Conservation (phyloP, 495 filamentous ascomycete species). For the Penicillium riverlandense region DNA sequence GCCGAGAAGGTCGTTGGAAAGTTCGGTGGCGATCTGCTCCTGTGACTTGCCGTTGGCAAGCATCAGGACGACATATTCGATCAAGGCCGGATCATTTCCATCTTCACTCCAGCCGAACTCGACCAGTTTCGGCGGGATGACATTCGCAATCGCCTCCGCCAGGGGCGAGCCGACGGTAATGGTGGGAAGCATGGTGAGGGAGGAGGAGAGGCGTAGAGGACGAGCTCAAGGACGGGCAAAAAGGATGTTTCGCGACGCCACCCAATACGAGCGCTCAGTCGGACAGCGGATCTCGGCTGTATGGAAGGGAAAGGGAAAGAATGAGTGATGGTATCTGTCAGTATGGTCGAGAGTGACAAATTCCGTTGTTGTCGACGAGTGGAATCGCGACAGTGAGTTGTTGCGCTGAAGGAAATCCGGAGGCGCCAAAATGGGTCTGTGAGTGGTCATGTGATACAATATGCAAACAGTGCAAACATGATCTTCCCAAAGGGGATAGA, state of each 20-base stretch:
- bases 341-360: too few relatives aligned
- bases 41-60: slow-evolving; percentile 89
- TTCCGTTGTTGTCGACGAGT: too few relatives aligned
- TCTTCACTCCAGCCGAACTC: slow-evolving; percentile 88
- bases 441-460: slow-evolving; percentile 1
- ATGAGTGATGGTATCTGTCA: too few relatives aligned
- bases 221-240: not conserved
- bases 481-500: slow-evolving; percentile 1
- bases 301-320: too few relatives aligned
- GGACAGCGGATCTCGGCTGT: too few relatives aligned
- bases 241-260: slow-evolving; percentile 3
- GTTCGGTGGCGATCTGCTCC: slow-evolving; percentile 79
- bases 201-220: not conserved
- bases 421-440: slow-evolving; percentile 10
- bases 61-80: slow-evolving; percentile 96
- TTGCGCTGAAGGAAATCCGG: not conserved
- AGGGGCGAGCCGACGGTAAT: slow-evolving; percentile 44
- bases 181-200: slow-evolving; percentile 12
- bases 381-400: too few relatives aligned
- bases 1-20: slow-evolving; percentile 80
- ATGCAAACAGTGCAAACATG: slow-evolving; percentile 9
- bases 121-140: slow-evolving; percentile 86
- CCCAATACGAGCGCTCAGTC: slow-evolving; percentile 1
- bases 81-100: slow-evolving; percentile 73
- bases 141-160: slow-evolving; percentile 69